Conservation (phyloP, 192 early-diverging fungal genomes). For the Phlyctochytrium bullatum region DNA sequence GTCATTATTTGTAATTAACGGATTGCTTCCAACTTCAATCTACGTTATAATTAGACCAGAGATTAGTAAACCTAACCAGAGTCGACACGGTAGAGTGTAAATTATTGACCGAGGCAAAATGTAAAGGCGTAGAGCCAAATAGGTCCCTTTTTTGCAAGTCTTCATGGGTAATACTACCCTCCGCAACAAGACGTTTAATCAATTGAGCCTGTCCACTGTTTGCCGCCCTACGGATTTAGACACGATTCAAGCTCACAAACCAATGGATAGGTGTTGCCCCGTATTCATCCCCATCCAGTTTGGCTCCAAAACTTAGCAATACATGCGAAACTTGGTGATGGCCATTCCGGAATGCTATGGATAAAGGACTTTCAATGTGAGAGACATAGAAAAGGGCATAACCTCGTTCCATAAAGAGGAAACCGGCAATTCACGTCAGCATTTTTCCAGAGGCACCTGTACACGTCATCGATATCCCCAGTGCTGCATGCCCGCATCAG, state of each 20-base stretch:
- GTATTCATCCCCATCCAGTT: constrained; percentile 31
- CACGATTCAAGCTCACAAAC: constrained; percentile 1
- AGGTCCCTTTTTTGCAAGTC: constrained; percentile 31
- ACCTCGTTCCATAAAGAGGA: constrained; percentile 30
- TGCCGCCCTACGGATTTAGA: constrained; percentile 22
- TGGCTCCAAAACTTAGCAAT: constrained; percentile 36
- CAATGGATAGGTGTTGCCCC: constrained; percentile 38
- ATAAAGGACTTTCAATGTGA: constrained; percentile 23
- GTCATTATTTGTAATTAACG: constrained; percentile 33
- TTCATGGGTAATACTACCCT: constrained; percentile 18
- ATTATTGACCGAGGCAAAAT: constrained; percentile 39
- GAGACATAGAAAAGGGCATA: neutral
- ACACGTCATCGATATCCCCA: constrained; percentile 24
- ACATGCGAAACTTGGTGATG: constrained; percentile 21
- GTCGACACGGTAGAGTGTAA: constrained; percentile 14
- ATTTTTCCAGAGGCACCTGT: constrained; percentile 23
- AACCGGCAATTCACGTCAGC: constrained; percentile 33
- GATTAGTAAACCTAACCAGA: constrained; percentile 10
- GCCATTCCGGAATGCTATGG: constrained; percentile 28
- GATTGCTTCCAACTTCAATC: constrained; percentile 26
- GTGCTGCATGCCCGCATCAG: too few species aligned
- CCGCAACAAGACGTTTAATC: constrained; percentile 17
- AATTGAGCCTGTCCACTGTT: constrained; percentile 25
- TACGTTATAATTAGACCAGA: too few species aligned
- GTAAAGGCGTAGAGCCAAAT: constrained; percentile 39